Evolutionary conservation across 225 moss, liverwort and hornwort genomes (phyloP), one percentile per base, ranked within the genome.

Genomic region (Pleurozium schreberi): DNA sequence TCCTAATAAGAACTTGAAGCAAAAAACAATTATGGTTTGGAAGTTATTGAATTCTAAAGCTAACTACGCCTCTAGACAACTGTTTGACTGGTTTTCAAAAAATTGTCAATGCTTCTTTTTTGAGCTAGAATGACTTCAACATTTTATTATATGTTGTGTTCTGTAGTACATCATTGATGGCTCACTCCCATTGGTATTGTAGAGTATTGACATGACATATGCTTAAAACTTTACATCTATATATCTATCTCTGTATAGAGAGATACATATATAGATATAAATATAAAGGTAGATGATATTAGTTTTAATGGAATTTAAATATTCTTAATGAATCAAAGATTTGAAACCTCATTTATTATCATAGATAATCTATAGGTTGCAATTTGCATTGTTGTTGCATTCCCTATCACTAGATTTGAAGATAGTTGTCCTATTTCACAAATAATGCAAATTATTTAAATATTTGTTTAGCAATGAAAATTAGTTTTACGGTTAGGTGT

Each of bases 61-160:
- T 14, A 23, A 22, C 25, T 3, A 25, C 5, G 1, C 4, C 1
- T 8, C 2, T 12, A 8, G 25, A 69, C 4, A 42, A 7, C 2
- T 68, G 21, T n/a, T 12, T 68, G 12, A 42, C 1, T 1, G 0
- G 4, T 14, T 69, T 40, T 40, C 8, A 14, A 8, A 69, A 14
- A 49, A 49, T 49, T 34, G 11, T 66, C 5, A 10, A n/a, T n/a
- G 20, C 20, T 20, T 38, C 10, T 38, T 38, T 17, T 21, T 67
- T 6, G 3, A 67, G 11, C 6, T 10, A 38, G 21, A 38, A 21
- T n/a, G 23, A 23, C 23, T 14, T n/a, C 12, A 40, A 69, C 4
- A 23, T 14, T n/a, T 69, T 42, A 25, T 40, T 69, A 12, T 1
- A 25, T 69, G 40, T 25, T 65, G 34, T 60, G 4, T 7, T n/a